phyloP scores from a whole-genome alignment of 2,329 filamentous ascomycete genomes.

The Coniochaeta hoffmannii region DNA sequence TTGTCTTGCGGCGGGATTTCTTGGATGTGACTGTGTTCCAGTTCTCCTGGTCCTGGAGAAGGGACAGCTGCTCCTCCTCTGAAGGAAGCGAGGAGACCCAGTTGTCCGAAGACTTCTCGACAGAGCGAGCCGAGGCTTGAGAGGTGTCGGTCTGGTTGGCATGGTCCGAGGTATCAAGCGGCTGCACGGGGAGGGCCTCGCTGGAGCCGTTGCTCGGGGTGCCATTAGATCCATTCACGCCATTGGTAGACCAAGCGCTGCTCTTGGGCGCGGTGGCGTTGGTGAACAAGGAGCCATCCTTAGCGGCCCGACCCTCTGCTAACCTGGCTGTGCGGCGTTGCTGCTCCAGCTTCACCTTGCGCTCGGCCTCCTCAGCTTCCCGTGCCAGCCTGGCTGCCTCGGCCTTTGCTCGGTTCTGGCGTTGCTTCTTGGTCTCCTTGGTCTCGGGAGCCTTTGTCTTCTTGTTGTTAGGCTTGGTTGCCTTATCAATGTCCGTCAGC shows the following conservation, averaged over 20 bases:
- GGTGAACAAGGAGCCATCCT: constrained; percentile 63
- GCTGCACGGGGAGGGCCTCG: constrained; percentile 31
- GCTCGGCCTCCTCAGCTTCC: constrained; percentile 71
- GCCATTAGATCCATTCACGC: constrained; percentile 25
- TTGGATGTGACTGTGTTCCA: constrained; percentile 54
- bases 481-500: constrained; percentile 60
- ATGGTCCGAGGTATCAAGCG: constrained; percentile 45
- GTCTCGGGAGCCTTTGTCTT: constrained; percentile 55
- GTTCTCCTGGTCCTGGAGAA: constrained; percentile 43
- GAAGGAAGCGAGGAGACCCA: constrained; percentile 48
- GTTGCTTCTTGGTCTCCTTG: constrained; percentile 87
- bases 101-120: constrained; percentile 26
- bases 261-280: constrained; percentile 27
- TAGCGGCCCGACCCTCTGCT: constrained; percentile 73
- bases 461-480: constrained; percentile 37
- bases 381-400: constrained; percentile 70
- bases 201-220: constrained; percentile 33
- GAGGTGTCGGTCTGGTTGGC: constrained; percentile 24
- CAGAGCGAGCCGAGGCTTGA: constrained; percentile 23
- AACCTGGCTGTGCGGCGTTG: constrained; percentile 77
- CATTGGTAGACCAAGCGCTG: constrained; percentile 33
- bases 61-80: constrained; percentile 56
- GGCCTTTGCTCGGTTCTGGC: constrained; percentile 83
- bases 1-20: constrained; percentile 34
- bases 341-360: constrained; percentile 69